Percentiles rank a stretch among this genome's conserved stretches.
These are phyloP conservation scores for Closterium sp. DNA, from an alignment of 139 green algal species.

Conservation along the genomic window DNA sequence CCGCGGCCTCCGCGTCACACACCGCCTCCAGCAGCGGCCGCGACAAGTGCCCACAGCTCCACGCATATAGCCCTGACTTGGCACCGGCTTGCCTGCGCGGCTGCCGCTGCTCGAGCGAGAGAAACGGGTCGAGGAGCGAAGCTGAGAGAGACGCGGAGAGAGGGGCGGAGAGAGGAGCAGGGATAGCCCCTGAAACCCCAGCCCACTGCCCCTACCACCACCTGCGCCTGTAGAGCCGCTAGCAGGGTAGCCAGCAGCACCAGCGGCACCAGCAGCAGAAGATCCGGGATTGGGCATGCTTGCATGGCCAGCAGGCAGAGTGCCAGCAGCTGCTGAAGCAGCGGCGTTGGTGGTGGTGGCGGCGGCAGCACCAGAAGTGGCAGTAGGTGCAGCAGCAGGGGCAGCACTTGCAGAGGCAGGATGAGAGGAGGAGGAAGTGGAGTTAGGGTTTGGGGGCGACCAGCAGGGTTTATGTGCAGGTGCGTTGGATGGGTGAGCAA, in stretches of 20 bases:
- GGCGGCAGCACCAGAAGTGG: neutral
- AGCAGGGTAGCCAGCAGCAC: neutral
- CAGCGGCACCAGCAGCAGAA: too few species aligned
- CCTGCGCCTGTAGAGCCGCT: neutral
- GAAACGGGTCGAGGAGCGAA: neutral
- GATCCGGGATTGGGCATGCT: too few species aligned
- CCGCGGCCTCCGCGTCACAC: conserved; percentile 19
- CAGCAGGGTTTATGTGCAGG: neutral
- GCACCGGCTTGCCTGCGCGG: neutral
- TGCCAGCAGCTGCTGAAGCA: neutral
- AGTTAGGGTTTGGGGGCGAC: neutral
- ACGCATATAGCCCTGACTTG: conserved; percentile 27
- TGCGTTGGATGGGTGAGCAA: neutral
- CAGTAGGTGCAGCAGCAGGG: too few species aligned
- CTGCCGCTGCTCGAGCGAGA: neutral
- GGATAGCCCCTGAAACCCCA: too few species aligned
- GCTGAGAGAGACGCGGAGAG: neutral
- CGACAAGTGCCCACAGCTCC: conserved; percentile 42
- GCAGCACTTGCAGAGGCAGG: neutral
- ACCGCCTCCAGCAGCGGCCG: conserved; percentile 21
- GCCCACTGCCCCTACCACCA: too few species aligned
- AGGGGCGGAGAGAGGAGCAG: too few species aligned
- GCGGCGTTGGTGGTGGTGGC: too few species aligned
- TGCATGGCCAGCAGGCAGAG: too few species aligned
- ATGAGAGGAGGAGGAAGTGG: neutral